Conservation (phyloP, 2,329 filamentous ascomycete species). For the Aspergillus sp. region DNA sequence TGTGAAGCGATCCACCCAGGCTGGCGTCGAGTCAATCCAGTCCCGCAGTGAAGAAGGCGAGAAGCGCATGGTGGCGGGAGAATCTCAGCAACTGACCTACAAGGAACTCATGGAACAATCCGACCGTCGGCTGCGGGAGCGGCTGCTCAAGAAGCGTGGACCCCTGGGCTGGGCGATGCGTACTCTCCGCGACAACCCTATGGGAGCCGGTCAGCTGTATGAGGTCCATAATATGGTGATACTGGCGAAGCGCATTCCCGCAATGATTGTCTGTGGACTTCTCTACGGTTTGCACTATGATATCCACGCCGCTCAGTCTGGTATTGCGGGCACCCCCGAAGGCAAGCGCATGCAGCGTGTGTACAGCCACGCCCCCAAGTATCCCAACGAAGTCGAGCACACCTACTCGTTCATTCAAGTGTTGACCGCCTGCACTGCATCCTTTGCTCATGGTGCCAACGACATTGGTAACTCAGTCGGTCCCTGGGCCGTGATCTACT, state of each 20-base stretch:
- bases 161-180: conserved; percentile 85
- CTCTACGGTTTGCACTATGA: conserved; percentile 81
- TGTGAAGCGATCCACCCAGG: conserved; percentile 44
- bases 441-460: conserved; percentile 69
- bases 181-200: conserved; percentile 70
- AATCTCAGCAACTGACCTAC: conserved; percentile 60
- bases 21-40: conserved; percentile 17
- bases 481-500: conserved; percentile 70
- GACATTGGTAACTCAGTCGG: conserved; percentile 73
- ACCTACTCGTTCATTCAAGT: conserved; percentile 57
- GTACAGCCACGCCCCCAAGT: conserved; percentile 65
- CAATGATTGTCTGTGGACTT: conserved; percentile 61
- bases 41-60: conserved; percentile 31
- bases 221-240: conserved; percentile 70
- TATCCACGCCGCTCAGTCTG: conserved; percentile 74
- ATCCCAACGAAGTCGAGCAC: conserved; percentile 70
- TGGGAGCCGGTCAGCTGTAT: conserved; percentile 72
- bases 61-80: conserved; percentile 46
- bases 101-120: conserved; percentile 62
- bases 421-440: conserved; percentile 54
- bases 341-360: conserved; percentile 70
- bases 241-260: conserved; percentile 66
- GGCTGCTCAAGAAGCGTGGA: conserved; percentile 63
- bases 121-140: conserved; percentile 61
- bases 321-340: conserved; percentile 71